Evolutionary conservation across 2,329 filamentous ascomycete genomes (phyloP).

Genomic region (Cytospora leucostoma): DNA sequence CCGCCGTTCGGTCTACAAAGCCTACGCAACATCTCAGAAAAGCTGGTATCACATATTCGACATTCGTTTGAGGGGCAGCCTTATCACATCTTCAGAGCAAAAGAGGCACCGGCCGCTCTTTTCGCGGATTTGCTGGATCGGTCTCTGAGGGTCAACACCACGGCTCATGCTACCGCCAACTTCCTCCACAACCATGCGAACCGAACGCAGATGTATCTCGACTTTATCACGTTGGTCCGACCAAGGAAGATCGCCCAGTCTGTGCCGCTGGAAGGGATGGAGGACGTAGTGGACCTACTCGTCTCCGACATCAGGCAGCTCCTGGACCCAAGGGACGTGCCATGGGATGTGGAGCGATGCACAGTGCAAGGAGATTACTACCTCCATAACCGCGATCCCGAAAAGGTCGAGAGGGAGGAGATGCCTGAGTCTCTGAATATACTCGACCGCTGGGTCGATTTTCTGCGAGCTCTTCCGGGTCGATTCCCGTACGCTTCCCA

Average conservation of each 20-base stretch:
- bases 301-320: conserved; percentile 69
- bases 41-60: conserved; percentile 77
- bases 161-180: conserved; percentile 90
- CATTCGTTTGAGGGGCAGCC: conserved; percentile 86
- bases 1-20: conserved; percentile 86
- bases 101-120: conserved; percentile 82
- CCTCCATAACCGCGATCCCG: conserved; percentile 47
- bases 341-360: conserved; percentile 64
- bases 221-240: conserved; percentile 74
- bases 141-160: conserved; percentile 86
- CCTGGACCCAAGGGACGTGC: conserved; percentile 66
- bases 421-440: conserved; percentile 61
- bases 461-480: conserved; percentile 66
- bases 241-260: conserved; percentile 65
- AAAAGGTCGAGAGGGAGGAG: conserved; percentile 41
- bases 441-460: conserved; percentile 75
- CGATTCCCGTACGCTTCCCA: conserved; percentile 75
- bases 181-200: conserved; percentile 88
- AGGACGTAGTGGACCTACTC: conserved; percentile 64
- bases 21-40: conserved; percentile 81
- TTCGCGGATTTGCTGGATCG: conserved; percentile 87
- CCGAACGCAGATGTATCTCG: conserved; percentile 91
- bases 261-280: conserved; percentile 64
- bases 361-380: conserved; percentile 62
- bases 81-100: conserved; percentile 80